Evolutionary conservation across 495 filamentous ascomycete genomes (phyloP), one percentile per base, ranked within the genome.

Genomic region (Penicillium silybi): DNA sequence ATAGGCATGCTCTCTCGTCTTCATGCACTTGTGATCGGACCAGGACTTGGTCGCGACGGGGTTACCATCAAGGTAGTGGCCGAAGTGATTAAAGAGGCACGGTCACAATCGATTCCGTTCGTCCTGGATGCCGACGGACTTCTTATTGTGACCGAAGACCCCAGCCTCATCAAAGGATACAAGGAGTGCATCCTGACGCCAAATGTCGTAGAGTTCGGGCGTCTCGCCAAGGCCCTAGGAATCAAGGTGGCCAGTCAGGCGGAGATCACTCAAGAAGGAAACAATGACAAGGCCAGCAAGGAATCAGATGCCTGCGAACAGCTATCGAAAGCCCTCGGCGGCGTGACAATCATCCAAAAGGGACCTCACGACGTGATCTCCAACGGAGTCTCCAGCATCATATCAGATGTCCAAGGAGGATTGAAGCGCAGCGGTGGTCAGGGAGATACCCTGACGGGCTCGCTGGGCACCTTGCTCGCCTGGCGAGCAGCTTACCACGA

Each of bases 61-160:
- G 76, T 96, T 8, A 96, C 97, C 81, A 90, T 95, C 47, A 85
- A 92, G 41, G 93, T 90, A 0, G 89, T 88, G 52, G 84, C 81
- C 13, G 76, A 79, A 29, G 86, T 97, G 22, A 88, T 98, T 53
- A 78, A 79, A 51, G 91, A 86, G 41, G 93, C 95, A 13, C 79
- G 85, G 40, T 82, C 87, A 54, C 68, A 69, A 46, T 76, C 79
- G 2, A 84, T 96, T 54, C 87, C 90, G 1, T 85, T 97, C 50
- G 88, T 98, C 41, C 71, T 98, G 8, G 93, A 98, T 66, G 93
- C 93, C 5, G 93, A 98, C 70, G 93, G 90, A 5, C 71, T 98
- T 35, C 80, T 83, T 19, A 67, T 98, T 6, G 83, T 92, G 25
- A 83, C 85, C 50, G 83, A 82, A 48, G 71, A 85, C 43, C 93